A percentile compares a stretch with the other conserved stretches of the same genome.
These are phyloP conservation scores for Astragalus glycyphyllos DNA, from an alignment of 306 rosid genomes.

Conservation along the genomic window DNA sequence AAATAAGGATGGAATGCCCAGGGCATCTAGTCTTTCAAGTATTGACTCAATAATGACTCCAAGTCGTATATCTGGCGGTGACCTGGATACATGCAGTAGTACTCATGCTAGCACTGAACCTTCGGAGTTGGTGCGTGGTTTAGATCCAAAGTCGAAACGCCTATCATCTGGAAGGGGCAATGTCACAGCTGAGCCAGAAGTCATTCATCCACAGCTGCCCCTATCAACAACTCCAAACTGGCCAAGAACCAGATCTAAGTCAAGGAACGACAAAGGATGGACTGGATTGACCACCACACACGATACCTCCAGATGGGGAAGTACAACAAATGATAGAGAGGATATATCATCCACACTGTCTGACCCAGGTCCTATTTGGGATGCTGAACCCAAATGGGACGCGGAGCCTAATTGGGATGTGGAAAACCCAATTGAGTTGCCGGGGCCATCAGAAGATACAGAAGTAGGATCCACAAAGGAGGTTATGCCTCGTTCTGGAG, in stretches of 20 bases:
- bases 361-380: slow-evolving; percentile 99
- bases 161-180: slow-evolving; percentile 82
- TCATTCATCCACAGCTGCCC: slow-evolving; percentile 89
- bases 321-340: slow-evolving; percentile 79
- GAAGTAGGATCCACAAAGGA: slow-evolving; percentile 67
- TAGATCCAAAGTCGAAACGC: slow-evolving; percentile 93
- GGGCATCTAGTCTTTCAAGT: slow-evolving; percentile 99
- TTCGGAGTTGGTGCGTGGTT: slow-evolving; percentile 93
- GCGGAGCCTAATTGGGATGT: slow-evolving; percentile 82
- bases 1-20: slow-evolving; percentile 84
- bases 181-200: slow-evolving; percentile 89
- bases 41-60: slow-evolving; percentile 99
- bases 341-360: slow-evolving; percentile 96
- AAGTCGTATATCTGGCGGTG: slow-evolving; percentile 90
- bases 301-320: slow-evolving; percentile 88
- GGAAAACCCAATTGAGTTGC: slow-evolving; percentile 91
- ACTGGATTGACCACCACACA: slow-evolving; percentile 82
- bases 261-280: slow-evolving; percentile 93
- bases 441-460: slow-evolving; percentile 75
- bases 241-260: slow-evolving; percentile 97
- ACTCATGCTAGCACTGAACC: slow-evolving; percentile 93
- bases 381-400: slow-evolving; percentile 98
- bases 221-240: slow-evolving; percentile 95
- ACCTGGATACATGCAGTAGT: slow-evolving; percentile 74
- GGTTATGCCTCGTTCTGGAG: slow-evolving; percentile 63